A percentile compares a stretch with the other conserved stretches of the same genome.
These are phyloP conservation scores for Auriscalpium microsporum DNA, from an alignment of 768 basidiomycete species.

Conservation along the genomic window DNA sequence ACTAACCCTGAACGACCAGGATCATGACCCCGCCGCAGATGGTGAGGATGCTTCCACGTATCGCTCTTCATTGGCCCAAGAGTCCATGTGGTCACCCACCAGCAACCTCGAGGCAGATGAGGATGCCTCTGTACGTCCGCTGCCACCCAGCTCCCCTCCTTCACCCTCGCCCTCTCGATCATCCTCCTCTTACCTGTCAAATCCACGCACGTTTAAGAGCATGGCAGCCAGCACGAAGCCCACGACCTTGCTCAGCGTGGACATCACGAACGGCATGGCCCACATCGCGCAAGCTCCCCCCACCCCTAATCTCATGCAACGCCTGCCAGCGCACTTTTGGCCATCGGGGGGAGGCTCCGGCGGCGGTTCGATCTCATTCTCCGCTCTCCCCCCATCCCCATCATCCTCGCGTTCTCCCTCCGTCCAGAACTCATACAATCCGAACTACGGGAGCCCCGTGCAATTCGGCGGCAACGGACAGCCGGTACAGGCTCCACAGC, in stretches of 20 bases:
- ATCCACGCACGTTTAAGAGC: conserved; percentile 74
- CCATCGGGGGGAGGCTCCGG: conserved; percentile 44
- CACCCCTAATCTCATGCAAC: conserved; percentile 44
- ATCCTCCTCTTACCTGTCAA: conserved; percentile 76
- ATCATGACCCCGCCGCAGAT: conserved; percentile 27
- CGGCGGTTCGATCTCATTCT: conserved; percentile 63
- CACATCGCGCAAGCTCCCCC: conserved; percentile 84
- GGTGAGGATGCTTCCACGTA: conserved; percentile 32
- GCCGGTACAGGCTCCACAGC: conserved; percentile 73
- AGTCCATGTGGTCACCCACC: conserved; percentile 74
- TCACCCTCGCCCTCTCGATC: conserved; percentile 82
- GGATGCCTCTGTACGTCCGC: conserved; percentile 83
- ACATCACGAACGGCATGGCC: conserved; percentile 75
- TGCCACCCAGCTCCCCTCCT: conserved; percentile 82
- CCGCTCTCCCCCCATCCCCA: conserved; percentile 49
- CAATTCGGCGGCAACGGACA: conserved; percentile 14
- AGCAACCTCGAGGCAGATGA: conserved; percentile 83
- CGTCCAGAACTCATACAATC: conserved; percentile 5
- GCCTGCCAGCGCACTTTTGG: conserved; percentile 47
- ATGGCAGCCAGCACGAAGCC: conserved; percentile 89
- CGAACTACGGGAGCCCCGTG: conserved; percentile 16
- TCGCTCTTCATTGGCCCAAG: conserved; percentile 54
- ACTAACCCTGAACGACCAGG: conserved; percentile 52
- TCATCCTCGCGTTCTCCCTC: conserved; percentile 37
- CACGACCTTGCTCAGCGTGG: conserved; percentile 88